Conservation (phyloP, 768 basidiomycete genomes). For the Crepidotus variabilis region DNA sequence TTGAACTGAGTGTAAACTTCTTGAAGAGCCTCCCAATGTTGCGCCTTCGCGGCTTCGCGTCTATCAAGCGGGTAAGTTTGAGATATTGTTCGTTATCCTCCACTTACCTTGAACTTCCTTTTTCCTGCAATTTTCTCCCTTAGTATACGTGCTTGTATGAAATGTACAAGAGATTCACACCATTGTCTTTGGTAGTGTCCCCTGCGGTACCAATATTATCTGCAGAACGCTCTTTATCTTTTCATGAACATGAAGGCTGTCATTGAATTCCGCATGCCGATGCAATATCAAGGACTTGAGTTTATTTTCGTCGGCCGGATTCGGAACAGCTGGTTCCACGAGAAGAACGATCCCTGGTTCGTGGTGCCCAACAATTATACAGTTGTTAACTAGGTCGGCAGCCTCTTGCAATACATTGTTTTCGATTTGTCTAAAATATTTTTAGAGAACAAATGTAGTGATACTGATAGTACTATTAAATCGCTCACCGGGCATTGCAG, state of each 20-base stretch:
- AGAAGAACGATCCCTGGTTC: conserved; percentile 23
- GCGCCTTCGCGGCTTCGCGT: no score
- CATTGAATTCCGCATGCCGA: conserved; percentile 21
- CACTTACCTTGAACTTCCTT: no score
- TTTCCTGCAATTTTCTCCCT: no score
- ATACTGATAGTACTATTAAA: neutral
- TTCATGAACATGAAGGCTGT: conserved; percentile 22
- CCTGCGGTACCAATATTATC: conserved; percentile 15
- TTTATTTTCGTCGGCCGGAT: neutral
- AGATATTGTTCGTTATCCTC: no score
- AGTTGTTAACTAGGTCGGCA: conserved; percentile 24
- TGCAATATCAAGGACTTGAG: conserved; percentile 21
- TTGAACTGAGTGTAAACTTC: no score
- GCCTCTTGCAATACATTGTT: conserved; percentile 25
- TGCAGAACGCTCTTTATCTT: conserved; percentile 17
- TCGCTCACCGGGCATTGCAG: conserved; percentile 60
- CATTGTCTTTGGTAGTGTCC: conserved; percentile 6
- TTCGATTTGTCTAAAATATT: conserved; percentile 25
- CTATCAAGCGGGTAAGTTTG: no score
- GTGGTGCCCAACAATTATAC: conserved; percentile 28
- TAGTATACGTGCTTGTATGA: no score
- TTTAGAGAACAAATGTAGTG: neutral
- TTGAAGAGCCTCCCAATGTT: no score
- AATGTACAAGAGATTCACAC: neutral
- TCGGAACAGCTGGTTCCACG: conserved; percentile 19